Percentiles rank a stretch among this genome's conserved stretches.
Conservation (phyloP, 345 rosid species). For the Eucalyptus virginea region DNA sequence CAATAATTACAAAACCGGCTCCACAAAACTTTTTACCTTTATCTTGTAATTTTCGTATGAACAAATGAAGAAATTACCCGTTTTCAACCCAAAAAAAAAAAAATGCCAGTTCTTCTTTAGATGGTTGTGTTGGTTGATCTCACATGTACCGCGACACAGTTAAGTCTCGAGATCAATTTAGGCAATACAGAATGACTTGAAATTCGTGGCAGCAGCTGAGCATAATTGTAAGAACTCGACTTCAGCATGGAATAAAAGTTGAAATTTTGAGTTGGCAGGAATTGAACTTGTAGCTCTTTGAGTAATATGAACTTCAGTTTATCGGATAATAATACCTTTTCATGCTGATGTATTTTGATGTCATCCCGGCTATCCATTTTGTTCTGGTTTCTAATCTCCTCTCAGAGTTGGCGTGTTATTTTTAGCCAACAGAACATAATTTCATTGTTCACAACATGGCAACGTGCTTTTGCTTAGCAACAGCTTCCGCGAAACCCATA, state of each 20-base stretch:
- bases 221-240: background rate
- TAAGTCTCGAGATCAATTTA: background rate
- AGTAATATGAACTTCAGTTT: background rate
- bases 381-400: background rate
- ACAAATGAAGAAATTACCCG: too few relatives aligned
- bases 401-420: background rate
- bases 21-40: too few relatives aligned
- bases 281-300: background rate
- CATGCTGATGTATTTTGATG: background rate
- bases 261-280: background rate
- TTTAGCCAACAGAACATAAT: background rate
- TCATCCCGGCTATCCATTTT: background rate
- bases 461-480: background rate
- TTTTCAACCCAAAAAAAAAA: too few relatives aligned
- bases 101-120: background rate
- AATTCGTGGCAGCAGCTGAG: background rate
- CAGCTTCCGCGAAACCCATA: background rate
- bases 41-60: too few relatives aligned
- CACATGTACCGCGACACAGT: background rate
- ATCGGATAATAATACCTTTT: background rate
- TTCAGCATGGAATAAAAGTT: background rate
- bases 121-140: background rate
- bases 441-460: background rate
- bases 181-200: background rate
- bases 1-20: too few relatives aligned